Percentiles rank a stretch among this genome's conserved stretches.
Conservation (phyloP, 495 filamentous ascomycete genomes). For the Neurospora sp. region DNA sequence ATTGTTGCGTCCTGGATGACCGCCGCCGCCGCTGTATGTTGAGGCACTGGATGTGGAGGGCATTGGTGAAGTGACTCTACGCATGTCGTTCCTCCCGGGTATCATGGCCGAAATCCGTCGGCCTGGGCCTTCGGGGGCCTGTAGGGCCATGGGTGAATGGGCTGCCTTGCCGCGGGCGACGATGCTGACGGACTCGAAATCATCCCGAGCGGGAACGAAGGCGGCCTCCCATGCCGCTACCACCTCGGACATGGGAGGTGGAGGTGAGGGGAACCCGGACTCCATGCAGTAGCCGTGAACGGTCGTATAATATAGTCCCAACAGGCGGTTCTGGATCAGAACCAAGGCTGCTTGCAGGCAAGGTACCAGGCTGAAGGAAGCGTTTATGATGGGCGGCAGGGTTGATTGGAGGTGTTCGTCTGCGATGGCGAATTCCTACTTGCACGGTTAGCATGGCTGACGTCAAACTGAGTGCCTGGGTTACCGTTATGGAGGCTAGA, state of each 20-base stretch:
- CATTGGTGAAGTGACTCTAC: not conserved
- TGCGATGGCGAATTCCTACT: constrained; percentile 67
- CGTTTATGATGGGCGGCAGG: constrained; percentile 65
- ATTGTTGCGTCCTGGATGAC: constrained; percentile 2
- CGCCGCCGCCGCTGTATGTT: not conserved
- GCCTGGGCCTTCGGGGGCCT: constrained; percentile 16
- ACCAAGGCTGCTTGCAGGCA: constrained; percentile 64
- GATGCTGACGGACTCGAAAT: constrained; percentile 62
- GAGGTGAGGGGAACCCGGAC: constrained; percentile 59
- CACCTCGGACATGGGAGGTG: constrained; percentile 63
- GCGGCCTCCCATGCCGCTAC: constrained; percentile 58
- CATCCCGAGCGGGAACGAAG: constrained; percentile 54
- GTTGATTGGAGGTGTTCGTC: constrained; percentile 69
- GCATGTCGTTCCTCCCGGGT: constrained; percentile 8
- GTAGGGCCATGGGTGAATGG: constrained; percentile 46
- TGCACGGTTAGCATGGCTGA: constrained; percentile 7
- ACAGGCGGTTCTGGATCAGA: constrained; percentile 70
- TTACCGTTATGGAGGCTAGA: not conserved
- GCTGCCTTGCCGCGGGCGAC: constrained; percentile 68
- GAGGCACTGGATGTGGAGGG: not conserved
- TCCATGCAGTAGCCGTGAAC: constrained; percentile 70
- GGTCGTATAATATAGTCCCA: constrained; percentile 77
- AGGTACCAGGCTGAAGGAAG: constrained; percentile 72
- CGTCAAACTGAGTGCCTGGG: not conserved
- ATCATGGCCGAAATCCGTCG: constrained; percentile 28